These are phyloP conservation scores for Pyrenula massariospora DNA, from an alignment of 495 filamentous ascomycete species.

Conservation along the genomic window DNA sequence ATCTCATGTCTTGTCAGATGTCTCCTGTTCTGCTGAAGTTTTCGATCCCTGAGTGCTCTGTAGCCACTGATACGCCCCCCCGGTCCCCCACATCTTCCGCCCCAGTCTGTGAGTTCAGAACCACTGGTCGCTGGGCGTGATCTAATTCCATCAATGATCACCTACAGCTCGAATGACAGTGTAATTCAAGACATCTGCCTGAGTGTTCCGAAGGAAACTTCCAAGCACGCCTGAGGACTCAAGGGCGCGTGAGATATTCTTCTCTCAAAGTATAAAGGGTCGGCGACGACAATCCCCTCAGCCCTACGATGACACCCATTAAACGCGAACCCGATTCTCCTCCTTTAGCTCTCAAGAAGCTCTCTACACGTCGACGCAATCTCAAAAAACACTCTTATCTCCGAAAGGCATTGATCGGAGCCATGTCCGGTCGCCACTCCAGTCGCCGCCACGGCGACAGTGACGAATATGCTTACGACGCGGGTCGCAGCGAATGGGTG, in stretches of 20 bases:
- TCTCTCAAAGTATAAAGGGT: background rate
- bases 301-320: background rate
- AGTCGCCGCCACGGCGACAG: background rate
- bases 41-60: background rate
- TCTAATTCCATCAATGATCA: background rate
- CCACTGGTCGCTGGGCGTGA: background rate
- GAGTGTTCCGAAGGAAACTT: background rate
- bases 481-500: constrained; percentile 60
- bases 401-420: background rate
- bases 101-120: background rate
- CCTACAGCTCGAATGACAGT: background rate
- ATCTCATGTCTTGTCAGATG: background rate
- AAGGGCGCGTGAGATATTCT: background rate
- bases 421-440: background rate
- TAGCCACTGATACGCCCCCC: background rate
- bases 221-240: background rate
- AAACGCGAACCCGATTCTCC: background rate
- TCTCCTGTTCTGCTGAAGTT: background rate
- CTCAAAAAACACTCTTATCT: background rate
- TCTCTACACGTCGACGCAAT: background rate
- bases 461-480: background rate
- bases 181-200: background rate
- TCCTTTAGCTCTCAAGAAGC: background rate
- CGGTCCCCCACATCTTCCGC: background rate
- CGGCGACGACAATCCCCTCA: background rate